A percentile compares a stretch with the other conserved stretches of the same genome.
These are phyloP conservation scores for Lentinus brumalis DNA, from an alignment of 768 basidiomycete genomes.

Conservation along the genomic window DNA sequence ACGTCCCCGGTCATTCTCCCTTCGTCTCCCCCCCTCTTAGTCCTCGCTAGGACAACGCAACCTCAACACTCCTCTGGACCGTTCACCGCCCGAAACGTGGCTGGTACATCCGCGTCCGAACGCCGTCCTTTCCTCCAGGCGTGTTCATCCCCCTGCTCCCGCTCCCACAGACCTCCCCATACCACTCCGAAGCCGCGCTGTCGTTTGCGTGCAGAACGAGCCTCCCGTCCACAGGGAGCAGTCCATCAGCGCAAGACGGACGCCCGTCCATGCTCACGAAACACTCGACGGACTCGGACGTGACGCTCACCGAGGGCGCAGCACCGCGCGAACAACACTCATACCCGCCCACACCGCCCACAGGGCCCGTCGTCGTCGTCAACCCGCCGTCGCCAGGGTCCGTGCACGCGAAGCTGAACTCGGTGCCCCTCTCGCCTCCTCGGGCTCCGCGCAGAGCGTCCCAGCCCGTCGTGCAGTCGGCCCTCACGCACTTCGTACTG, in stretches of 20 bases:
- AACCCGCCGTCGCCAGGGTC: constrained; percentile 32
- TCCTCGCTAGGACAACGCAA: constrained; percentile 60
- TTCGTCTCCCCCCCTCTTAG: background rate
- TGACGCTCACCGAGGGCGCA: constrained; percentile 28
- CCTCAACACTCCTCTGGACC: constrained; percentile 67
- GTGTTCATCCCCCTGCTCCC: constrained; percentile 39
- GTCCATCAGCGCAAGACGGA: constrained; percentile 5
- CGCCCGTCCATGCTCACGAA: constrained; percentile 14
- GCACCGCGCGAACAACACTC: constrained; percentile 27
- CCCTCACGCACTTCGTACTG: constrained; percentile 34
- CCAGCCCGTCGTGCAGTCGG: constrained; percentile 11
- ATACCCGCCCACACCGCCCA: constrained; percentile 38
- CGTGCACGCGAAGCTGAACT: constrained; percentile 33
- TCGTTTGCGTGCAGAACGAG: constrained; percentile 39
- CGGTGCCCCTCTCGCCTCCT: constrained; percentile 21
- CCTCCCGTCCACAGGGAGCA: constrained; percentile 3
- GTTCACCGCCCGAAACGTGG: constrained; percentile 80
- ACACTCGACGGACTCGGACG: constrained; percentile 31
- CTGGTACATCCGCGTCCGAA: constrained; percentile 81
- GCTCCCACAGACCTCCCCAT: constrained; percentile 32
- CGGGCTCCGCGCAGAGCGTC: background rate
- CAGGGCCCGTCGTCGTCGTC: constrained; percentile 28
- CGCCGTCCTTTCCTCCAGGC: constrained; percentile 66
- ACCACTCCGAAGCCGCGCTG: constrained; percentile 35
- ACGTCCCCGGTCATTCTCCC: constrained; percentile 30